phyloP scores from a whole-genome alignment of 164 flowering plant genomes.

The Paratinospora sagittata region DNA sequence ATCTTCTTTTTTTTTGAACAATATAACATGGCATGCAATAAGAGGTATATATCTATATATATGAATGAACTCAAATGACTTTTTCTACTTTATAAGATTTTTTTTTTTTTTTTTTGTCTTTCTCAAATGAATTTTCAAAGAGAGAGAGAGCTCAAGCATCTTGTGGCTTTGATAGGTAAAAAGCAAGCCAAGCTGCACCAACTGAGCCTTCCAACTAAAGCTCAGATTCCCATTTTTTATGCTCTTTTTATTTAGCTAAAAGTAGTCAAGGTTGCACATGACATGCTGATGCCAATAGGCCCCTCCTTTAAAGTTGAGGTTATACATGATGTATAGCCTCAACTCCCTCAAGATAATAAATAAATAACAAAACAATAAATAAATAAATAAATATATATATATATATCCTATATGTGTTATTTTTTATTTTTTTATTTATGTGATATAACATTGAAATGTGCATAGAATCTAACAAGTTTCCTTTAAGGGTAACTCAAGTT shows the following conservation, averaged over 20 bases:
- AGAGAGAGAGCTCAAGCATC: neutral
- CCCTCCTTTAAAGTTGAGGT: neutral
- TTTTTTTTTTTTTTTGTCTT: no score
- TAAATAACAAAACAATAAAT: neutral
- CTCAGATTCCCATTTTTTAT: conserved; percentile 14
- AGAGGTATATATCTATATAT: neutral
- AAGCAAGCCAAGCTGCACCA: conserved; percentile 16
- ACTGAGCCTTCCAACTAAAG: neutral
- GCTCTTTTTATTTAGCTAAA: conserved; percentile 12
- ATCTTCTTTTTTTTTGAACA: neutral
- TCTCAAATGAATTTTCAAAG: no score
- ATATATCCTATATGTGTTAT: neutral
- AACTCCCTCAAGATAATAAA: neutral
- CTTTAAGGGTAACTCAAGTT: neutral
- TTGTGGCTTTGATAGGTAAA: neutral
- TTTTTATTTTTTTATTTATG: neutral
- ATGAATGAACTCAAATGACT: neutral
- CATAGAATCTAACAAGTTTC: neutral
- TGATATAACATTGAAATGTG: neutral
- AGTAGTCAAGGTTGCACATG: conserved; percentile 30
- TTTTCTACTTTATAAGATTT: neutral
- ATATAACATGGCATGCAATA: neutral
- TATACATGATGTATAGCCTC: neutral
- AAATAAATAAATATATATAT: no score
- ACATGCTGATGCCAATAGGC: conserved; percentile 11